Evolutionary conservation across 2,329 filamentous ascomycete genomes (phyloP), one percentile per base, ranked within the genome.

Genomic region (Ophiosphaerella narmari): DNA sequence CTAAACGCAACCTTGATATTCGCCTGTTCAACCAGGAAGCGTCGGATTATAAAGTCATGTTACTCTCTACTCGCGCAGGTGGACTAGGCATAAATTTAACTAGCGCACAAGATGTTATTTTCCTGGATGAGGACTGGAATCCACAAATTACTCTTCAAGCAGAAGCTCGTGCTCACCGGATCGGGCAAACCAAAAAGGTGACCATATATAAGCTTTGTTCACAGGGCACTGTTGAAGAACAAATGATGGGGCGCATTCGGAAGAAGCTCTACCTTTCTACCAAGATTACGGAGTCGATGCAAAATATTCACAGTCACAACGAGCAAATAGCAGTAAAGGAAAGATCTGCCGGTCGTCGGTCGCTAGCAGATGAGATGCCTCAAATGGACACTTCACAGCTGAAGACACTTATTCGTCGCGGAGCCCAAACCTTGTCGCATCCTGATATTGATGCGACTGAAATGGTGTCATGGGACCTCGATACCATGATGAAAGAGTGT

Each of bases 201-300:
- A 81, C 78, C 0, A 74, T 85, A 7, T 83, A 83, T 65, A 82
- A 82, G 55, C 68, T 84, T 0, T 81, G 80, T 52, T 80, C 82
- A 0, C 78, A 78, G 46, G 82, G 82, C 1, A 84, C 82, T 0
- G 79, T 84, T 0, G 82, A 84, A 52, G 80, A 82, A 52, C 82
- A 84, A 49, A 84, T 84, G 79, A 75, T 81, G 64, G 76, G 80
- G 0, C 72, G 81, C 1, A 80, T 84, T n/a, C 74, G 77, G 6
- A 86, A 86, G 74, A 86, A 86, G 67, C 71, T 85, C 0, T 86
- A 86, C 52, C 72, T 86, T 0, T 84, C 82, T 0, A 76, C 80
- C 0, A 86, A 84, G 59, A 81, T 86, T 14, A 85, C 81, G 0
- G 82, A 85, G 52, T 78, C 78, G 1, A 83, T 85, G 80, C 75